phyloP scores from a whole-genome alignment of 257 asterid species.

The Solanum pimpinellifolium region DNA sequence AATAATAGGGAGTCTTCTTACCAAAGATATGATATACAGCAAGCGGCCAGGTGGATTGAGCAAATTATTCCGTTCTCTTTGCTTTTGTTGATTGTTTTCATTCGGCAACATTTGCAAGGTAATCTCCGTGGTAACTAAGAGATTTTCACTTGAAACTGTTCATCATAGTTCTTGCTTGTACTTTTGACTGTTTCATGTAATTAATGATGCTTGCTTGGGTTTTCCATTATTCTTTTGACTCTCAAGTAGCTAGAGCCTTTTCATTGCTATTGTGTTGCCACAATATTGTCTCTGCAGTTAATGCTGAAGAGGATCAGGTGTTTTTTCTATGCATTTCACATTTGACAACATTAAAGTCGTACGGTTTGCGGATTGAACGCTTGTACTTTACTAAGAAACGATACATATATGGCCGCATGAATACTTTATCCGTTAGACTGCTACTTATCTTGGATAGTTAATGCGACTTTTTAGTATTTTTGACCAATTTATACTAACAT shows the following conservation, averaged over 20 bases:
- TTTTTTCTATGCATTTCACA: not conserved
- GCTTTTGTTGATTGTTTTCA: constrained; percentile 72
- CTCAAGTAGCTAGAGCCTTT: not conserved
- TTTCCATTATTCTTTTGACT: not conserved
- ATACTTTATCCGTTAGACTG: not conserved
- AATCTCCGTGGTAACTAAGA: not conserved
- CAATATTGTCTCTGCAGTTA: not conserved
- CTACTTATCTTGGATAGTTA: not conserved
- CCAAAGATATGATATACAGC: constrained; percentile 87
- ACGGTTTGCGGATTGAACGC: not conserved
- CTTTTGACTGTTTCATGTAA: not conserved
- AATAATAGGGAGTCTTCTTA: constrained; percentile 66
- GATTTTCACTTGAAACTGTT: not conserved
- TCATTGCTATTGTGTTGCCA: not conserved
- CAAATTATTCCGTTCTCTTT: constrained; percentile 73
- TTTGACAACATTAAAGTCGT: not conserved
- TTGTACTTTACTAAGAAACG: not conserved
- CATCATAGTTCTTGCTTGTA: not conserved
- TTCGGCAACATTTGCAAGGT: constrained; percentile 86
- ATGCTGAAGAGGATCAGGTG: not conserved
- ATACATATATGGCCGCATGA: not conserved
- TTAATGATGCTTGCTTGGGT: not conserved
- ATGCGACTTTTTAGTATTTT: not conserved
- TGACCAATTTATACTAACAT: not conserved
- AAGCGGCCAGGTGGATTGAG: constrained; percentile 86